These are phyloP conservation scores for Pythium rishiriense DNA, from an alignment of 352 stramenopile genomes.

Conservation along the genomic window DNA sequence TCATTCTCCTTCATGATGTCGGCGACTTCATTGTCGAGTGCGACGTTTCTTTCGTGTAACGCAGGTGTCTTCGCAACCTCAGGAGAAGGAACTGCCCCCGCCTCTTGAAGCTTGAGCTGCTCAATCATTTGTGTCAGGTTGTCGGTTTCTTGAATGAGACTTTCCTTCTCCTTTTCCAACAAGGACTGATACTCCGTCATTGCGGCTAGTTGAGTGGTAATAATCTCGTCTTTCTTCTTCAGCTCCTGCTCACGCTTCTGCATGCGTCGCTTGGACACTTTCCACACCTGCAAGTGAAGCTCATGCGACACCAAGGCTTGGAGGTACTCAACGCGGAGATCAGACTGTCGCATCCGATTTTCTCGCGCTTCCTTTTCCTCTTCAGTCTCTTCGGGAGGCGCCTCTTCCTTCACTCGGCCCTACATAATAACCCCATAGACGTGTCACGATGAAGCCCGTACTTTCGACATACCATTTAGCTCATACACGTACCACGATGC, in stretches of 20 bases:
- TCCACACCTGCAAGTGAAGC: slow-evolving; percentile 79
- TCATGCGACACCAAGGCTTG: slow-evolving; percentile 73
- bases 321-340: slow-evolving; percentile 75
- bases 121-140: slow-evolving; percentile 59
- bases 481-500: slow-evolving; percentile 71
- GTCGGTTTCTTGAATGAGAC: slow-evolving; percentile 52
- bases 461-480: slow-evolving; percentile 17
- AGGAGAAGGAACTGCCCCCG: slow-evolving; percentile 58
- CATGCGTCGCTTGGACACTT: slow-evolving; percentile 55
- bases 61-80: slow-evolving; percentile 64
- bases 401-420: slow-evolving; percentile 66
- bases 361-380: slow-evolving; percentile 67
- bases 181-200: slow-evolving; percentile 44
- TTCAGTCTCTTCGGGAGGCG: slow-evolving; percentile 62
- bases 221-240: slow-evolving; percentile 55
- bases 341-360: slow-evolving; percentile 58
- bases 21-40: slow-evolving; percentile 69
- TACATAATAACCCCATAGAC: slow-evolving; percentile 3
- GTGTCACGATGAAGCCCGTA: not conserved
- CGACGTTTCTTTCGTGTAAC: slow-evolving; percentile 46
- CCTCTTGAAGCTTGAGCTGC: slow-evolving; percentile 56
- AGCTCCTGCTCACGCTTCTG: slow-evolving; percentile 47
- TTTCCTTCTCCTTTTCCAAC: slow-evolving; percentile 62
- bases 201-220: slow-evolving; percentile 47
- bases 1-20: slow-evolving; percentile 78